Evolutionary conservation across 2,329 filamentous ascomycete species (phyloP), one percentile per base, ranked within the genome.

Genomic region (Fusarium lateritium): DNA sequence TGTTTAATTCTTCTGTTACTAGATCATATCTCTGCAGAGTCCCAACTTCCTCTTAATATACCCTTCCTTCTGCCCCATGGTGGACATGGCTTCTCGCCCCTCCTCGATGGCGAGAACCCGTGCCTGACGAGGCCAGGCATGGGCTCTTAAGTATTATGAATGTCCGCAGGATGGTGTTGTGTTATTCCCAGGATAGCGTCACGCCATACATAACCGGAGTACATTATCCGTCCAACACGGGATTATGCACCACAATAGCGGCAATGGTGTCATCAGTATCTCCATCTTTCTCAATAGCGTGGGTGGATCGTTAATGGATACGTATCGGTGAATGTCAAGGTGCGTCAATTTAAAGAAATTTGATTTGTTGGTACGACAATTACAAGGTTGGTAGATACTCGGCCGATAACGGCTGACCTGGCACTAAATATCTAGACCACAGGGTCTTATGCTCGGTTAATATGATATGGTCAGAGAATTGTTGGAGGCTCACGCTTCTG

Each of bases 71-170:
- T 34, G 33, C 33, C 33, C 33, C 3, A 6, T 14, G 13, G 33
- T 7, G 34, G 42, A 22, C 21, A 28, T 28, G 22, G 42, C 22
- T 24, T 11, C 42, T 22, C n/a, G 13, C n/a, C 42, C 42, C 21
- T 44, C 15, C 11, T 44, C 22, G 42, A 44, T 44, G 42, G 42
- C 42, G 22, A 44, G 24, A 44, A n/a, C 42, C 42, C 42, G 42
- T 44, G 42, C 42, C 22, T 44, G 42, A 44, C 42, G 22, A 44
- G 22, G 22, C 22, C 42, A 44, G 42, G 42, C 42, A 44, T 24
- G 42, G 40, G 42, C 39, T 44, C 19, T 44, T 28, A 44, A 44
- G 24, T 44, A 44, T 28, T 14, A 44, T 22, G 22, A 24, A 22
- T 44, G 14, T 28, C 42, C 24, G 42, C 19, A 24, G 13, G 42